Conservation (phyloP, 352 stramenopile genomes). For the Globisporangium paroecandrum region DNA sequence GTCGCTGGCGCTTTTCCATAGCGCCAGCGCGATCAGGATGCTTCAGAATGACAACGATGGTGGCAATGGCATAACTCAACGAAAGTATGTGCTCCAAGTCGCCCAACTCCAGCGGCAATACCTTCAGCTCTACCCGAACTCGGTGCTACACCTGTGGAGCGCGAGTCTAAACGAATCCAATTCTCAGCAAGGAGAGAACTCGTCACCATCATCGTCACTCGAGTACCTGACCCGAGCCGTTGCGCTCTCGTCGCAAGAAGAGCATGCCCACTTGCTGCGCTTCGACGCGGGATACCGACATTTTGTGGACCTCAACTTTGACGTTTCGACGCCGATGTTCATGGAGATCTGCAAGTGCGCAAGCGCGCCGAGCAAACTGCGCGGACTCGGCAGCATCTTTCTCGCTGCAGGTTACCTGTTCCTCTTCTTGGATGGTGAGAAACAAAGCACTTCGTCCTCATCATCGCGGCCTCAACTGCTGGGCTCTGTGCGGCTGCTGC, state of each 20-base stretch:
- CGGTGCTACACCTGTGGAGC: slow-evolving; percentile 41
- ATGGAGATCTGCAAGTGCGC: slow-evolving; percentile 33
- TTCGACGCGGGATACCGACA: slow-evolving; percentile 35
- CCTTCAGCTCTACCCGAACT: slow-evolving; percentile 23
- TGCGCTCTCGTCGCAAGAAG: slow-evolving; percentile 8
- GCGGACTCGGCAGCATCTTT: slow-evolving; percentile 41
- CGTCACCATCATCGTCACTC: background rate
- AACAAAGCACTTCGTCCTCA: background rate
- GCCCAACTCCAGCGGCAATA: slow-evolving; percentile 14
- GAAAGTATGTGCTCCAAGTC: slow-evolving; percentile 7
- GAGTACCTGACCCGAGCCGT: slow-evolving; percentile 9
- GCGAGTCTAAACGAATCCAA: slow-evolving; percentile 15
- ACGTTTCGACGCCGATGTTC: slow-evolving; percentile 27
- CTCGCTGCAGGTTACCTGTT: slow-evolving; percentile 32
- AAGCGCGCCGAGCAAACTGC: slow-evolving; percentile 33
- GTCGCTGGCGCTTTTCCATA: slow-evolving; percentile 31
- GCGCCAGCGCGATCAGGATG: slow-evolving; percentile 21
- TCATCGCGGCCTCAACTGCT: slow-evolving; percentile 17
- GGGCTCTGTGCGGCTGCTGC: slow-evolving; percentile 33
- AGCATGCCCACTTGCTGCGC: slow-evolving; percentile 31
- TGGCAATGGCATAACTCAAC: background rate
- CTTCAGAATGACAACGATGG: slow-evolving; percentile 20
- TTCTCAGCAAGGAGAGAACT: background rate
- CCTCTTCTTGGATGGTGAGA: background rate
- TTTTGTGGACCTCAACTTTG: slow-evolving; percentile 29